phyloP scores from a whole-genome alignment of 352 stramenopile genomes.

The Elongisporangium anandrum region DNA sequence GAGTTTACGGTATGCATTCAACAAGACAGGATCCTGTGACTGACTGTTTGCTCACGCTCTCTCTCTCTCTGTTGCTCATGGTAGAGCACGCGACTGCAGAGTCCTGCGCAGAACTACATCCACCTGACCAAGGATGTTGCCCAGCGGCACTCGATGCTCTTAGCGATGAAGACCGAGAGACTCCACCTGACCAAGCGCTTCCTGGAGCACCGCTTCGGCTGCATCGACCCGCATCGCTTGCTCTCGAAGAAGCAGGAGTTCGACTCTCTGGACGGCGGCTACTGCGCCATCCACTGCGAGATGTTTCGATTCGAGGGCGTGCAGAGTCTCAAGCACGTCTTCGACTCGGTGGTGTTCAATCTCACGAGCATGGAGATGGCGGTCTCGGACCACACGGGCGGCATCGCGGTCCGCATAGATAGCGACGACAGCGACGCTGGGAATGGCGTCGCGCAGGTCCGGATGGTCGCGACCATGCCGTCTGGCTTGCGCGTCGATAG shows the following conservation, averaged over 20 bases:
- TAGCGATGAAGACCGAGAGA: neutral
- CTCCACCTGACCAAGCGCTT: neutral
- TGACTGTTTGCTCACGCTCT: neutral
- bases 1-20: neutral
- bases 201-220: neutral
- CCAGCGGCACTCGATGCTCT: neutral
- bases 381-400: slow-evolving; percentile 30
- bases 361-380: slow-evolving; percentile 37
- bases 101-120: neutral
- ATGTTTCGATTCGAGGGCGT: slow-evolving; percentile 15
- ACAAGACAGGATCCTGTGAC: no score
- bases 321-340: slow-evolving; percentile 24
- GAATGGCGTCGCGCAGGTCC: slow-evolving; percentile 26
- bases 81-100: neutral
- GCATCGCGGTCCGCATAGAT: slow-evolving; percentile 21
- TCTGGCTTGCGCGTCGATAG: slow-evolving; percentile 26
- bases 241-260: neutral
- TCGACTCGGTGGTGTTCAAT: slow-evolving; percentile 28
- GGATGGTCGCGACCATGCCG: slow-evolving; percentile 24
- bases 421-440: slow-evolving; percentile 24
- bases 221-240: neutral
- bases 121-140: neutral
- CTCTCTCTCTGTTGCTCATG: neutral
- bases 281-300: neutral
- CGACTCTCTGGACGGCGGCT: neutral